Evolutionary conservation across 2,329 filamentous ascomycete genomes (phyloP).

Genomic region (Fusarium tupiense): DNA sequence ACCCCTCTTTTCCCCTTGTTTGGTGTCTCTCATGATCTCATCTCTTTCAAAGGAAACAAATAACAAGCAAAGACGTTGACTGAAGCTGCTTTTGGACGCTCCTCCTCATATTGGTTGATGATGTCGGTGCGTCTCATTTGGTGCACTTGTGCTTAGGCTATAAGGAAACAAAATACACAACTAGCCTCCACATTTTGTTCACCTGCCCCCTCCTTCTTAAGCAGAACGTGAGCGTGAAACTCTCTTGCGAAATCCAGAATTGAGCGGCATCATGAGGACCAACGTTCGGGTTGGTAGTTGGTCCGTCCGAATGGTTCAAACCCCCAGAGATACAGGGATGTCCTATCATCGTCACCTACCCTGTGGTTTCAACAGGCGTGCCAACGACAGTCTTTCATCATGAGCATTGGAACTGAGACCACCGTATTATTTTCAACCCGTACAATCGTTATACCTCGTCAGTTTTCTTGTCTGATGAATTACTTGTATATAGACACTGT

Average conservation of each 20-base stretch:
- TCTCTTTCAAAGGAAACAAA: not conserved
- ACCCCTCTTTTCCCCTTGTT: not conserved
- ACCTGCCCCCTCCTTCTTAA: not conserved
- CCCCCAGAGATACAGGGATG: not conserved
- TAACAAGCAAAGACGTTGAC: not conserved
- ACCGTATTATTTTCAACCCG: not conserved
- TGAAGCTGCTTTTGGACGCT: not conserved
- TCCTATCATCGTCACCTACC: conserved; percentile 4
- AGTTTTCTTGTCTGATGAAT: not conserved
- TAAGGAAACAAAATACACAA: not conserved
- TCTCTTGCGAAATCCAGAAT: conserved; percentile 3
- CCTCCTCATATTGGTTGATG: not conserved
- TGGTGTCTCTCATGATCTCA: not conserved
- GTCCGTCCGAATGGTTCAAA: not conserved
- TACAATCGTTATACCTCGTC: not conserved
- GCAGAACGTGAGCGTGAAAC: conserved; percentile 12
- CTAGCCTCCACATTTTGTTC: not conserved
- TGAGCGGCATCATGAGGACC: conserved; percentile 4
- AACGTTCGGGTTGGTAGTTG: not conserved
- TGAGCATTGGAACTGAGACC: not conserved
- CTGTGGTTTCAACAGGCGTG: not conserved
- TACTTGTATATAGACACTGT: not conserved
- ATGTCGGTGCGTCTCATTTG: not conserved
- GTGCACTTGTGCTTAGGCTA: not conserved
- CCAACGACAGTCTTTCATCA: not conserved